A percentile compares a stretch with the other conserved stretches of the same genome.
phyloP scores from a whole-genome alignment of 805 yeast species.

The Ascoidea rubescens region DNA sequence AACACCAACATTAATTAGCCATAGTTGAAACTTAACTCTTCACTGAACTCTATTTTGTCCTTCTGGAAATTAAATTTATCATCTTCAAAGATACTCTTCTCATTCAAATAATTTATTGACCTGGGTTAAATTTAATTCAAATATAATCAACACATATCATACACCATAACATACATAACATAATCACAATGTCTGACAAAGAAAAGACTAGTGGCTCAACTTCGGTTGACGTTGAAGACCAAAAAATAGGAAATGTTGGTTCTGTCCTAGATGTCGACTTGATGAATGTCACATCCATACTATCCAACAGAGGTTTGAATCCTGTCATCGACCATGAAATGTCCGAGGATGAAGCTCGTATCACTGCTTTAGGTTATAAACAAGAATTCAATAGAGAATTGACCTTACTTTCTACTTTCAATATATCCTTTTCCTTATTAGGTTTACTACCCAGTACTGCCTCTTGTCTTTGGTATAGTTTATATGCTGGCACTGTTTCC shows the following conservation, averaged over 20 bases:
- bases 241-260: conserved; percentile 14
- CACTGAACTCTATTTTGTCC: too few species aligned
- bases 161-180: background rate
- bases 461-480: conserved; percentile 45
- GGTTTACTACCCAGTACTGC: conserved; percentile 55
- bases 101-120: too few species aligned
- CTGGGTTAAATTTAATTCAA: too few species aligned
- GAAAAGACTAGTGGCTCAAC: background rate
- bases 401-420: conserved; percentile 40
- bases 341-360: conserved; percentile 36
- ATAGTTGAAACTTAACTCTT: too few species aligned
- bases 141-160: too few species aligned
- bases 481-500: conserved; percentile 51
- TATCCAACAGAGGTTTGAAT: background rate
- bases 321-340: conserved; percentile 30
- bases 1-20: too few species aligned
- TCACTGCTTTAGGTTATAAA: conserved; percentile 42
- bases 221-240: conserved; percentile 26
- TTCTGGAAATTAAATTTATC: too few species aligned
- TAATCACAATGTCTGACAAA: background rate
- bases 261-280: conserved; percentile 23
- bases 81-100: too few species aligned
- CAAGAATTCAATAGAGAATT: conserved; percentile 51
- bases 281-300: background rate
- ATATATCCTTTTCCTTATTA: conserved; percentile 50